Conservation (phyloP, 208 protist genomes). For the Naegleria fowleri region DNA sequence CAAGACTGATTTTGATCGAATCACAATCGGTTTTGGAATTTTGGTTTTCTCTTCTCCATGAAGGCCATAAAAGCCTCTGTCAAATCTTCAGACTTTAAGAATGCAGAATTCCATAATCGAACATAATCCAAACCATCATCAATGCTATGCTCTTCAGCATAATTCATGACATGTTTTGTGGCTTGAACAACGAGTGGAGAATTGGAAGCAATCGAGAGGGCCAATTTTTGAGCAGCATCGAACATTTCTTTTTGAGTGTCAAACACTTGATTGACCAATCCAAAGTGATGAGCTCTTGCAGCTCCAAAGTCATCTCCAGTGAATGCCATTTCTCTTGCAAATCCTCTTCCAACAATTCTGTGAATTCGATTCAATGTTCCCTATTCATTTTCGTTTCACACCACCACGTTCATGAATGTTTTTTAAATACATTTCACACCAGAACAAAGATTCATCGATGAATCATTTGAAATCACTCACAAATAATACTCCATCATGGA, state of each 20-base stretch:
- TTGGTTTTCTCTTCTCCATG: conserved; percentile 48
- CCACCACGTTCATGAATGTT: neutral
- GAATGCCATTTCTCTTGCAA: conserved; percentile 60
- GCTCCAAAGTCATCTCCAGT: conserved; percentile 53
- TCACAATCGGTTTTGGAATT: conserved; percentile 51
- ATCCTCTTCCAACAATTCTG: conserved; percentile 59
- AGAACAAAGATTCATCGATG: too few relatives aligned
- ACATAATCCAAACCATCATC: conserved; percentile 54
- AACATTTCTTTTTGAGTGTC: conserved; percentile 49
- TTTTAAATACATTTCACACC: neutral
- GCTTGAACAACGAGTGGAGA: conserved; percentile 64
- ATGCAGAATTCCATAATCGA: conserved; percentile 56
- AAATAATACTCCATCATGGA: too few relatives aligned
- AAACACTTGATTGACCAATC: conserved; percentile 62
- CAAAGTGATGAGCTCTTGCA: conserved; percentile 45
- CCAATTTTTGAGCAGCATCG: conserved; percentile 44
- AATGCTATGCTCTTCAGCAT: conserved; percentile 44
- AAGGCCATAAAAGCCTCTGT: conserved; percentile 52
- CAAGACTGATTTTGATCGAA: too few relatives aligned
- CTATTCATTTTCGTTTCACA: too few relatives aligned
- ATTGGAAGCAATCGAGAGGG: conserved; percentile 53
- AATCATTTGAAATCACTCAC: too few relatives aligned
- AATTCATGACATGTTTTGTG: conserved; percentile 63
- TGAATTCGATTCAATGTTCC: conserved; percentile 59
- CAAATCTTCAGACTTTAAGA: conserved; percentile 58